These are phyloP conservation scores for Aspergillus quadrilineatus DNA, from an alignment of 2,329 filamentous ascomycete species.

Conservation along the genomic window DNA sequence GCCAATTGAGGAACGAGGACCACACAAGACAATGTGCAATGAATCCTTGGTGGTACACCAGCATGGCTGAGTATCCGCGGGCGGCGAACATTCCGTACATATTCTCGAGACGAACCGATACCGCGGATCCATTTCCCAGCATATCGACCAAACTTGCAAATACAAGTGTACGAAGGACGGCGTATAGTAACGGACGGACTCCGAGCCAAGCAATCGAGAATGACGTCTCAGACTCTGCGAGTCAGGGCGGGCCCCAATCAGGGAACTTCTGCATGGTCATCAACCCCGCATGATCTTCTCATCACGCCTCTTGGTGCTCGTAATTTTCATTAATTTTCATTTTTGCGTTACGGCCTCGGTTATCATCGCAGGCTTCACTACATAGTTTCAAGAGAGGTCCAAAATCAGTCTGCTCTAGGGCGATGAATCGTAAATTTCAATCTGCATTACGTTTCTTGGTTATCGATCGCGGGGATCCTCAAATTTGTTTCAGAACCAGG, in stretches of 20 bases:
- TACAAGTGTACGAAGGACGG: not conserved
- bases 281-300: slow-evolving; percentile 1
- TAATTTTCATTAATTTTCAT: no score
- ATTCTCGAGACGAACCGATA: not conserved
- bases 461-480: no score
- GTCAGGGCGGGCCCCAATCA: not conserved
- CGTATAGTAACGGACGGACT: not conserved
- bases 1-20: not conserved
- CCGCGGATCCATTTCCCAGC: no score
- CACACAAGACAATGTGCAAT: not conserved
- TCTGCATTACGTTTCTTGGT: no score
- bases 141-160: not conserved
- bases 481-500: no score
- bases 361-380: no score
- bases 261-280: not conserved
- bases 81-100: not conserved
- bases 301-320: not conserved
- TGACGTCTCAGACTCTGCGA: not conserved
- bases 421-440: no score
- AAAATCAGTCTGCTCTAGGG: no score
- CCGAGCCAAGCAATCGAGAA: not conserved
- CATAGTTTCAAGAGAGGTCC: no score
- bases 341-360: no score
- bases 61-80: not conserved
- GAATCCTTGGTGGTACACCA: not conserved